Conservation (phyloP, 352 stramenopile genomes). For the Globisporangium emineosum region DNA sequence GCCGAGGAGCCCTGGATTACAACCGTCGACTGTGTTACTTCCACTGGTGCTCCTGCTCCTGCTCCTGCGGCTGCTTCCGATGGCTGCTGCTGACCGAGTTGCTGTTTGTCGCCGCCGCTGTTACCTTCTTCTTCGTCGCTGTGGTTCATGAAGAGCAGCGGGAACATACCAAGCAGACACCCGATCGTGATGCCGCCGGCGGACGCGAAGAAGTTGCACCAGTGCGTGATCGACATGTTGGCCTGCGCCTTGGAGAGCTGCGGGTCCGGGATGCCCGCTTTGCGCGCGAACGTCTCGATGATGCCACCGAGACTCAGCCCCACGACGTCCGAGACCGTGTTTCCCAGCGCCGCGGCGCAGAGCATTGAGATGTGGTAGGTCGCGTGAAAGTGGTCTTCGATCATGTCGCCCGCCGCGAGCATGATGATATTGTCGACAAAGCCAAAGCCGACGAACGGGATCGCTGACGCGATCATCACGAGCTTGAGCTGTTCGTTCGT, state of each 20-base stretch:
- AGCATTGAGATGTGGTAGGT: slow-evolving; percentile 95
- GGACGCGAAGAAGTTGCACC: slow-evolving; percentile 74
- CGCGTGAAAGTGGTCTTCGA: slow-evolving; percentile 93
- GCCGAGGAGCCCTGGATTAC: not conserved
- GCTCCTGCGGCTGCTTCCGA: slow-evolving; percentile 5
- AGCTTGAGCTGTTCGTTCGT: slow-evolving; percentile 67
- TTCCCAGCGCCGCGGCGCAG: slow-evolving; percentile 92
- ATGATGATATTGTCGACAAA: slow-evolving; percentile 88
- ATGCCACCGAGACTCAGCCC: slow-evolving; percentile 92
- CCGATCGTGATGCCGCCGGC: slow-evolving; percentile 83
- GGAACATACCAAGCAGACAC: slow-evolving; percentile 90
- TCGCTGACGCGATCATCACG: slow-evolving; percentile 74
- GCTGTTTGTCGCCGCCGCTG: slow-evolving; percentile 36
- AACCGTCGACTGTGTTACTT: not conserved
- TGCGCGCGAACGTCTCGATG: slow-evolving; percentile 81
- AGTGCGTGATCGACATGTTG: slow-evolving; percentile 71
- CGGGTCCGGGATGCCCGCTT: slow-evolving; percentile 63
- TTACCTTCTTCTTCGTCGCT: slow-evolving; percentile 46
- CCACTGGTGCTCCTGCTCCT: not conserved
- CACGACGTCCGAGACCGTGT: slow-evolving; percentile 93
- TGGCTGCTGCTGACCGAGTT: slow-evolving; percentile 5
- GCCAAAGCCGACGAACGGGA: slow-evolving; percentile 83
- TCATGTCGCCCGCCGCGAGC: slow-evolving; percentile 90
- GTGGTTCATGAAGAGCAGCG: slow-evolving; percentile 86
- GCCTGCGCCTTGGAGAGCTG: slow-evolving; percentile 75